Conservation (phyloP, 1,139 yeast genomes). For the Pichia kudriavzevii region DNA sequence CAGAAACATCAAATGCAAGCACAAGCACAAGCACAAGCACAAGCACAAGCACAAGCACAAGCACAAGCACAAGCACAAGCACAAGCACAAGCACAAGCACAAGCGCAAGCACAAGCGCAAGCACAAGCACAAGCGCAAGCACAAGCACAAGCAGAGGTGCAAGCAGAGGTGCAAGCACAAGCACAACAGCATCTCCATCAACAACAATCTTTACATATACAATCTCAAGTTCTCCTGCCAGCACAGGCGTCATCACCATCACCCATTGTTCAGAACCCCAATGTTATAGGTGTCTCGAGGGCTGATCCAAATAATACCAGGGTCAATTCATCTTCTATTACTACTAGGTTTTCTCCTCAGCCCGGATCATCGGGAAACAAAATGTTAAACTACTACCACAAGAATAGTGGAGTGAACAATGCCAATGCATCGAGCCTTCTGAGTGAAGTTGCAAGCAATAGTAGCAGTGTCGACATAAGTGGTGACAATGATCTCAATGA, state of each 20-base stretch:
- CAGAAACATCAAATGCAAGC: conserved; percentile 14
- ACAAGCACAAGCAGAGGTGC: conserved; percentile 14
- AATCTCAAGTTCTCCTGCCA: conserved; percentile 23
- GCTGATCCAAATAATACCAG: conserved; percentile 25
- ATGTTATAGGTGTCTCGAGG: too few relatives aligned
- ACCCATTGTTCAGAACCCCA: too few relatives aligned
- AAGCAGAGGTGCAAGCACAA: conserved; percentile 10
- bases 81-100: conserved; percentile 14
- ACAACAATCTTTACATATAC: conserved; percentile 16
- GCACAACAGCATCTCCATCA: conserved; percentile 6
- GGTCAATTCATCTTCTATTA: conserved; percentile 25
- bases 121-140: conserved; percentile 21
- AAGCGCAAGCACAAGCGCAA: conserved; percentile 17
- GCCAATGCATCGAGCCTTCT: background rate
- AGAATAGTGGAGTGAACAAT: background rate
- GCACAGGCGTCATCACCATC: background rate
- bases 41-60: conserved; percentile 24
- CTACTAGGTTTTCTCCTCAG: conserved; percentile 27
- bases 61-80: conserved; percentile 13
- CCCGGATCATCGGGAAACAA: conserved; percentile 17
- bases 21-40: conserved; percentile 10
- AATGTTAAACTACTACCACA: conserved; percentile 2
- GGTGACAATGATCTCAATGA: conserved; percentile 8
- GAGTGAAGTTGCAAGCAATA: background rate
- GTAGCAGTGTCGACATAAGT: background rate